Evolutionary conservation across 805 yeast species (phyloP), one percentile per base, ranked within the genome.

Genomic region (Ogataea sp.): DNA sequence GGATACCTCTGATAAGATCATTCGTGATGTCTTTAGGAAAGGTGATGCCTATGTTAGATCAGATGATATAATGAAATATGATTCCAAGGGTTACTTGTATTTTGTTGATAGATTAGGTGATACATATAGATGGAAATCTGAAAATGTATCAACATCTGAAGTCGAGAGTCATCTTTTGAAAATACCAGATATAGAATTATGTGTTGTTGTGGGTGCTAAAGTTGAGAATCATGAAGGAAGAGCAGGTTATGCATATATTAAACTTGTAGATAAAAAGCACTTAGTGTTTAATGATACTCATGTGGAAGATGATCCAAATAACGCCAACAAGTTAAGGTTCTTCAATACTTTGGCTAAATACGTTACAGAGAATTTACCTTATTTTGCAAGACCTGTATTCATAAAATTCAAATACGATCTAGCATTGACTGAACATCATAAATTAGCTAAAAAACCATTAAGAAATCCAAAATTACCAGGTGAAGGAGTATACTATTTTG

Each of bases 121-220:
- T 54, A 86, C 95, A 0, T 86, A 82, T 66, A 70, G 96, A 48
- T 86, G 96, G 96, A 86, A 83, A 62, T 80, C 89, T 6, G 96
- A 86, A 62, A 86, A 86, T 56, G 95, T 86, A 4, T 77, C 88
- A 7, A 85, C 95, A 16, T 78, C 85, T 34, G 95, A 86, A 60
- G 94, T 86, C 23, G 96, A 86, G 53, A 80, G 78, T 53, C 80
- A 77, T 54, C 58, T 81, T 24, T 68, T 69, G 60, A 53, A 61
- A 34, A 42, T 59, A 3, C 52, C 60, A 27, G 61, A 55, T 21
- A 65, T 79, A 34, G 68, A 70, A 43, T 84, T 79, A 46, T 72
- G 78, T 2, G 83, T 83, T 29, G 94, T 86, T 11, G 94, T 87
- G 32, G 94, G 94, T 27, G 76, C 78, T 3, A 70, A 71, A 52